Evolutionary conservation across 768 basidiomycete species (phyloP), one percentile per base, ranked within the genome.

Genomic region (Lactifluus hygrophoroides): DNA sequence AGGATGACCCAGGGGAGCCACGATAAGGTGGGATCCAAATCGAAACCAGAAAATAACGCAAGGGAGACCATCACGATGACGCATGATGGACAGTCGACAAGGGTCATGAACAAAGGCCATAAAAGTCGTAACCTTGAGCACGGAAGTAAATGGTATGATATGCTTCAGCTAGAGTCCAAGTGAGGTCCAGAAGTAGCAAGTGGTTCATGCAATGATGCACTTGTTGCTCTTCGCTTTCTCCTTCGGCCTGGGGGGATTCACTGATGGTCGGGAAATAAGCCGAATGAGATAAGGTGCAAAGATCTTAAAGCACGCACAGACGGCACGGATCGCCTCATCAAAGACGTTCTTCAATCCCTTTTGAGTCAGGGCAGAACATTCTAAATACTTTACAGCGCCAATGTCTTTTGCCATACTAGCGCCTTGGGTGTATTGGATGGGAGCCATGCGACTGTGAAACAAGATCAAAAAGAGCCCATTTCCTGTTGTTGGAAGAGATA

Each of bases 321-420:
- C 95, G 56, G 93, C 92, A 54, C 96, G 84, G 67, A 99, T 98
- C 43, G 96, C 96, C 74, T 98, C 96, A 71, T 98, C 96, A 70
- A 99, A 99, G 44, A 99, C 96, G 58, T 88, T 94, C 83, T 99
- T 99, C 69, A 99, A 76, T 16, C 95, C 95, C 75, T 98, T 96
- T 78, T 98, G 96, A 47, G 95, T 97, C 68, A 95, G 76, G 34
- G 94, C 93, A 28, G 93, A 95, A 72, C 94, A 96, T 72, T 96
- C 94, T 57, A 96, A 76, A 68, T 96, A 96, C 74, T 94, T 94
- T 65, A 97, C 91, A 34, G 95, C 96, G 25, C 86, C 88, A 64
- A 99, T 93, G 67, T 98, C 96, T 69, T 88, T 87, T 59, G 85
- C 84, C 85, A 96, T 94, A 46, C 85, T 78, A 46, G 91, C 85